A percentile compares a stretch with the other conserved stretches of the same genome.
Evolutionary conservation across 768 basidiomycete genomes (phyloP).

Genomic region (Coprinopsis marcescibilis): DNA sequence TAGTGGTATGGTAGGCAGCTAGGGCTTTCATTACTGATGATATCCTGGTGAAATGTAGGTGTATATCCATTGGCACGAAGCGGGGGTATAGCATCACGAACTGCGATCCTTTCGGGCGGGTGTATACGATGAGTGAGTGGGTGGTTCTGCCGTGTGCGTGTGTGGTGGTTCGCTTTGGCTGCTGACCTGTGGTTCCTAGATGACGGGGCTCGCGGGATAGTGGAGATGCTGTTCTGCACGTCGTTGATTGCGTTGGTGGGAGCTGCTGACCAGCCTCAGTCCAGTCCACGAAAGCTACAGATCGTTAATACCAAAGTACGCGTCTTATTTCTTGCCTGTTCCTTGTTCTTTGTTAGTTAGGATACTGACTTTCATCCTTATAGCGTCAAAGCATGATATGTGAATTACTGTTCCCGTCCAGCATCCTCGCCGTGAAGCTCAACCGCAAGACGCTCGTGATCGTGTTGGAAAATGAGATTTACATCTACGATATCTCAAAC

Average conservation of each 20-base stretch:
- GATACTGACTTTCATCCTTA: conserved; percentile 6
- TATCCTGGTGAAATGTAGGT: conserved; percentile 35
- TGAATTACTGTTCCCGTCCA: conserved; percentile 95
- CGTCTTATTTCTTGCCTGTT: not conserved
- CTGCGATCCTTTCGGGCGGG: conserved; percentile 95
- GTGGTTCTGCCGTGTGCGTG: not conserved
- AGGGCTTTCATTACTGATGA: not conserved
- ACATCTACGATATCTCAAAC: conserved; percentile 98
- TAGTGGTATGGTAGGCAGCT: conserved; percentile 5
- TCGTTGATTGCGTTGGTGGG: conserved; percentile 96
- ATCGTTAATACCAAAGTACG: conserved; percentile 97
- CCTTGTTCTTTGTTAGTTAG: not conserved
- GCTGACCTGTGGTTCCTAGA: conserved; percentile 37
- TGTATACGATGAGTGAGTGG: conserved; percentile 59
- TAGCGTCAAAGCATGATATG: conserved; percentile 98
- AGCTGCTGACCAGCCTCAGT: conserved; percentile 86
- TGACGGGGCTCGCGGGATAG: conserved; percentile 92
- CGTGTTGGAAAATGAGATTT: conserved; percentile 95
- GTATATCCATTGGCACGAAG: conserved; percentile 90
- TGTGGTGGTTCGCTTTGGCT: not conserved
- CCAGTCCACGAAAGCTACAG: conserved; percentile 89
- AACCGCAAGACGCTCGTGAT: conserved; percentile 96
- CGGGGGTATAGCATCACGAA: conserved; percentile 97
- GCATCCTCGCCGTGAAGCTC: conserved; percentile 94
- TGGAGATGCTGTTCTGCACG: conserved; percentile 99